Conservation (phyloP, 108 stramenopile genomes). For the Tribonema minus region DNA sequence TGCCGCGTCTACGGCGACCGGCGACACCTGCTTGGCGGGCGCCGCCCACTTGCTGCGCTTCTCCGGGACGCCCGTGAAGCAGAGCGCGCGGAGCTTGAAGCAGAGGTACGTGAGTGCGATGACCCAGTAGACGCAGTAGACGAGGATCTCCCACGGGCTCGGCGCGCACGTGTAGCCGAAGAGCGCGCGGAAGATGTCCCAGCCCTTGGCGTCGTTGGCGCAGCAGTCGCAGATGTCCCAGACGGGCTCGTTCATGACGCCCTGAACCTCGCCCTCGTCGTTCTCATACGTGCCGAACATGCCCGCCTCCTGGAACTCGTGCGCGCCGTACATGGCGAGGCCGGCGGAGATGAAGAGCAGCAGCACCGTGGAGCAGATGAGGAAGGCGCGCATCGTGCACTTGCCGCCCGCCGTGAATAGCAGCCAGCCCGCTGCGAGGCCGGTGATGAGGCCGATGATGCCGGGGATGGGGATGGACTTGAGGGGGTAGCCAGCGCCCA, state of each 20-base stretch:
- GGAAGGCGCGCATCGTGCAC: conserved; percentile 1
- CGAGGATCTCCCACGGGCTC: conserved; percentile 8
- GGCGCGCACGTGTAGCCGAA: conserved; percentile 26
- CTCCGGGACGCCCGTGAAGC: no score
- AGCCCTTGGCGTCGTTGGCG: conserved; percentile 7
- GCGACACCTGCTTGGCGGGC: no score
- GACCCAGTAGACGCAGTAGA: conserved; percentile 25
- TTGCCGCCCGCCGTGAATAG: conserved; percentile 24
- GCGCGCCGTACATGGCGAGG: conserved; percentile 4
- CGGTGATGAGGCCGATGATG: conserved; percentile 18
- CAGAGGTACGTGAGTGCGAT: not conserved
- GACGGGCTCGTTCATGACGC: not conserved
- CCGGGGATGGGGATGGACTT: conserved; percentile 38
- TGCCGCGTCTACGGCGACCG: no score
- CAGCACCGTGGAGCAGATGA: conserved; percentile 17
- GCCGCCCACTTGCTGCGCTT: no score
- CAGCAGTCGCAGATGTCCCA: conserved; percentile 27
- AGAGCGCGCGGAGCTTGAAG: conserved; percentile 37
- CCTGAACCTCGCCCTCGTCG: conserved; percentile 3
- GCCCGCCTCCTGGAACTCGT: conserved; percentile 33
- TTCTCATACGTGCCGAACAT: conserved; percentile 25
- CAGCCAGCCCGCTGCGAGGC: conserved; percentile 2
- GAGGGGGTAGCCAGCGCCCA: conserved; percentile 20
- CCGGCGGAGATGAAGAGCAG: conserved; percentile 37
- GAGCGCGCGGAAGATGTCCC: conserved; percentile 12